phyloP scores from a whole-genome alignment of 495 filamentous ascomycete species.

The Clohesyomyces aquaticus region DNA sequence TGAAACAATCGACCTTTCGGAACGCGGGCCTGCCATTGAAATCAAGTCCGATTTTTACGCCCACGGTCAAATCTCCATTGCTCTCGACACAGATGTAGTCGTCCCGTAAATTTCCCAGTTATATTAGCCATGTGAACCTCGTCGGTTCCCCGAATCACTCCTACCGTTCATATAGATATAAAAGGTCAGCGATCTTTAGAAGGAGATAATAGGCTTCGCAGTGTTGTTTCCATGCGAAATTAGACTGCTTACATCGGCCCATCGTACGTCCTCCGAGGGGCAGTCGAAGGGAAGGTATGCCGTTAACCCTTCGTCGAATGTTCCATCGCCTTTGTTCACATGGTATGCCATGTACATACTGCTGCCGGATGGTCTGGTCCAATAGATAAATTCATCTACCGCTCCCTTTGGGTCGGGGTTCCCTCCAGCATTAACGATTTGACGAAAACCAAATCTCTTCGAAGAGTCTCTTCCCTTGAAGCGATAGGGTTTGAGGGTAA shows the following conservation, averaged over 20 bases:
- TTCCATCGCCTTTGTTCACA: neutral
- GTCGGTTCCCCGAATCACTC: too few relatives aligned
- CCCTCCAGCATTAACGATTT: conserved; percentile 5
- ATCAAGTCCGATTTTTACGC: neutral
- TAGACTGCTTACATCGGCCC: conserved; percentile 14
- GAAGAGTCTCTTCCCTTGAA: neutral
- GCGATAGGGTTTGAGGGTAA: neutral
- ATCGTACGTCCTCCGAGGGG: conserved; percentile 4
- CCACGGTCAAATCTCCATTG: neutral
- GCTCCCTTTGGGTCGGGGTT: neutral
- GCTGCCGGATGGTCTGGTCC: neutral
- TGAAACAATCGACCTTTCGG: neutral
- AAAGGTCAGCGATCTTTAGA: too few relatives aligned
- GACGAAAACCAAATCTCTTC: neutral
- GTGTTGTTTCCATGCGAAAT: too few relatives aligned
- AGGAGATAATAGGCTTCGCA: too few relatives aligned
- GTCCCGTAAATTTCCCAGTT: neutral
- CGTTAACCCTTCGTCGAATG: neutral
- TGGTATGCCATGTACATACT: too few relatives aligned
- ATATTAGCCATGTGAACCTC: too few relatives aligned
- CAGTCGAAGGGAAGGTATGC: neutral
- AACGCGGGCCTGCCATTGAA: neutral
- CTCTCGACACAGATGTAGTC: neutral
- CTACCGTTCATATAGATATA: too few relatives aligned
- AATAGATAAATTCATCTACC: neutral